Base-by-base conservation (phyloP, 495 filamentous ascomycete species). In the Xylaria bambusicola region DNA sequence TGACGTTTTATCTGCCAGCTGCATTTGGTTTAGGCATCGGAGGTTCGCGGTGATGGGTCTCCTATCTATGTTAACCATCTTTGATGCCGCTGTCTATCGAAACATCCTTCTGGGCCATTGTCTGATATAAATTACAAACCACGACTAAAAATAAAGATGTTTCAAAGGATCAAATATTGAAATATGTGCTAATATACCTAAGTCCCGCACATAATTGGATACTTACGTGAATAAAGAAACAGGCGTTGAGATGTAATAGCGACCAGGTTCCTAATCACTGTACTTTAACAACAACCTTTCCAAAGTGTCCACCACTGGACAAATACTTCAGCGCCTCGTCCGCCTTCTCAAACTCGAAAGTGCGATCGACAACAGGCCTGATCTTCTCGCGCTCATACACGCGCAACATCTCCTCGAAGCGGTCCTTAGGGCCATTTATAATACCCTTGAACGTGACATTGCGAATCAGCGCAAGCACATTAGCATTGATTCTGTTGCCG, bases 251-350 rank as follows among this genome's bases (percentile, higher is more conserved):
- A 6, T 33, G 10, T 10, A 33, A 33, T 10, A 33, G 5, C 31
- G 5, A 45, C n/a, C 23, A 45, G 6, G 4, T 27, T 10, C 6
- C n/a, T 47, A 6, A 40, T 45, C 49, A 40, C 12, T 31, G 40
- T 8, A 77, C 54, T 59, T 66, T 71, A 38, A 80, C 67, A 23
- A 80, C 70, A 42, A 80, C 73, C 73, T 80, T 80, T 42, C 78
- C 77, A 62, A 81, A 71, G 69, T 80, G 73, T 33, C 63, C 62
- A 2, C 75, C 75, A 4, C 60, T 62, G 33, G 63, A 73, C 50
- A 83, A 51, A 69, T 80, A 82, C 56, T 75, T 62, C 33, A 82
- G 65, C 31, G 73, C 81, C 48, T 74, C 71, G 61, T 70, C 70
- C 6, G 69, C 68, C 61, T 75, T 65, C 6, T 70, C 70, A 51